Percentiles rank a stretch among this genome's conserved stretches.
Evolutionary conservation across 2,329 filamentous ascomycete genomes (phyloP).

Genomic region (Colletotrichum caudatum): DNA sequence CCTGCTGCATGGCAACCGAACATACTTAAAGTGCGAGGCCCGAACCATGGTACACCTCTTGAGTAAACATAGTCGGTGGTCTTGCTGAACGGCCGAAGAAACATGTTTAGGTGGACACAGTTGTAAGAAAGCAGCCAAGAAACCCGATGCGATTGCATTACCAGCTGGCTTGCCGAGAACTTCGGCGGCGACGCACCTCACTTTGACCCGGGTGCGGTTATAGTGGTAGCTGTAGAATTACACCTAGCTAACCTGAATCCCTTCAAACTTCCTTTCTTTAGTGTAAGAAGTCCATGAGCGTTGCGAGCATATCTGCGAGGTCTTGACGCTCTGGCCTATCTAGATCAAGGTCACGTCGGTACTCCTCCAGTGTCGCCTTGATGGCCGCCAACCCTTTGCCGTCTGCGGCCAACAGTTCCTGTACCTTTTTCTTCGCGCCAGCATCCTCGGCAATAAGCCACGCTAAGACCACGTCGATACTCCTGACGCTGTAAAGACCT

Average conservation of each 20-base stretch:
- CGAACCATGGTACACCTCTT: not conserved
- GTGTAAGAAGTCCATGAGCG: constrained; percentile 63
- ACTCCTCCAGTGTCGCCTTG: constrained; percentile 74
- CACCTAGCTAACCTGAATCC: constrained; percentile 2
- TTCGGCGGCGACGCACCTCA: not conserved
- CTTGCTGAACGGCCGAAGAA: not conserved
- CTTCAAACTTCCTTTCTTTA: constrained; percentile 16
- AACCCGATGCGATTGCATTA: not conserved
- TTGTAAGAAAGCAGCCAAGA: not conserved
- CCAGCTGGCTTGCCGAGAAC: not conserved
- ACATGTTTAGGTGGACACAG: not conserved
- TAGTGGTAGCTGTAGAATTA: constrained; percentile 13
- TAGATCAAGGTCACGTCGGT: constrained; percentile 65
- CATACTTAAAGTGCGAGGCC: constrained; percentile 1
- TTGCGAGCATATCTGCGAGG: constrained; percentile 65
- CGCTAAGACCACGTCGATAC: constrained; percentile 84
- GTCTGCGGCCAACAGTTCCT: constrained; percentile 72
- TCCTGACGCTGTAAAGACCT: constrained; percentile 85
- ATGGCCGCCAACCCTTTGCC: constrained; percentile 75
- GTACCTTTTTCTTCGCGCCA: constrained; percentile 76
- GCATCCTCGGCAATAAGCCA: constrained; percentile 93
- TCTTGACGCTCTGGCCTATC: constrained; percentile 71
- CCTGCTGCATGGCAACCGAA: constrained; percentile 2
- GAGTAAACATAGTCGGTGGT: not conserved
- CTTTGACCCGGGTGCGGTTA: not conserved